Percentiles rank a stretch among this genome's conserved stretches.
phyloP scores from a whole-genome alignment of 2,329 filamentous ascomycete genomes.

The Falciphora oryzae region DNA sequence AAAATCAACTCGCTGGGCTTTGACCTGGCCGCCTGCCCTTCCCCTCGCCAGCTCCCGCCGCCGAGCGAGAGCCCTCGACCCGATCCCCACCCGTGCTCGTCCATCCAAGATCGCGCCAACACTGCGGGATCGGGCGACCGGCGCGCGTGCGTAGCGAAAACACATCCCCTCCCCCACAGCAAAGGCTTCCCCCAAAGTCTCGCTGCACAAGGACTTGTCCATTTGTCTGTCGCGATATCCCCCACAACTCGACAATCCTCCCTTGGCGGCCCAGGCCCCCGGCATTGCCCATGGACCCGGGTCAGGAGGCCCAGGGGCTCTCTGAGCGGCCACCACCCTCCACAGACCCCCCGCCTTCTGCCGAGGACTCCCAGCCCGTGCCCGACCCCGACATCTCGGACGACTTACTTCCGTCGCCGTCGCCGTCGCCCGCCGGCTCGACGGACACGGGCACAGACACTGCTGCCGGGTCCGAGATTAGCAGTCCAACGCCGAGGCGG shows the following conservation, averaged over 20 bases:
- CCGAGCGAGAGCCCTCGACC: not conserved
- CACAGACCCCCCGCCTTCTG: not conserved
- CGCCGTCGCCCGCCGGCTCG: constrained; percentile 4
- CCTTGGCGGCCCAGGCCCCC: not conserved
- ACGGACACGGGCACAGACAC: constrained; percentile 3
- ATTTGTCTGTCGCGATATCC: not conserved
- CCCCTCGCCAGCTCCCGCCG: not conserved
- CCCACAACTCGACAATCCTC: not conserved
- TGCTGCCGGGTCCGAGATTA: constrained; percentile 4
- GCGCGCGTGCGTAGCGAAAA: not conserved
- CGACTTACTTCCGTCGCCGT: not conserved
- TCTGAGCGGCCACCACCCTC: not conserved
- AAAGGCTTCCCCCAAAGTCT: not conserved
- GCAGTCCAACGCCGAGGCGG: constrained; percentile 10
- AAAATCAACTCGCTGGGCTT: not conserved
- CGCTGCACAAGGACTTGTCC: too few relatives aligned
- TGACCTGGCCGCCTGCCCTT: too few relatives aligned
- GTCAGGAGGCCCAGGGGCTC: constrained; percentile 3
- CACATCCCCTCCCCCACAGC: not conserved
- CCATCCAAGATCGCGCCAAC: not conserved
- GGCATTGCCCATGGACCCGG: constrained; percentile 7
- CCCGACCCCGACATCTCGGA: not conserved
- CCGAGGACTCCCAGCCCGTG: not conserved
- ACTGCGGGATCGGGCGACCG: not conserved
- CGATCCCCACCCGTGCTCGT: not conserved